Conservation (phyloP, 305 asterid genomes). For the Fraxinus baroniana region DNA sequence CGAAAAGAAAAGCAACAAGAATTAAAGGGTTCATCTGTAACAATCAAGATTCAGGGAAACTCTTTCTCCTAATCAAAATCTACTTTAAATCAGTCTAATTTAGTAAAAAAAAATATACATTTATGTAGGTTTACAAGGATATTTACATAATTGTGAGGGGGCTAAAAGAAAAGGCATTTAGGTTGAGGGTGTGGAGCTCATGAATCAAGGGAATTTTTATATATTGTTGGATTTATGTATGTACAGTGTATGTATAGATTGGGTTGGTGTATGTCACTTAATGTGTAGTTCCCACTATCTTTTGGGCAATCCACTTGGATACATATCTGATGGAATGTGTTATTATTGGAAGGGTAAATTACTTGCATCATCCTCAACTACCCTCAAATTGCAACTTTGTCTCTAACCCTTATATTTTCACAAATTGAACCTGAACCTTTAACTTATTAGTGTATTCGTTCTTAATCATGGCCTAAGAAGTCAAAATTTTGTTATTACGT, state of each 20-base stretch:
- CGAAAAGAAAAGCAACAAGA: neutral
- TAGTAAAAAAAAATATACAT: neutral
- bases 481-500: too few species aligned
- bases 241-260: neutral
- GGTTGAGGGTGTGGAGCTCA: slow-evolving; percentile 24
- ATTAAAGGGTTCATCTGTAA: slow-evolving; percentile 9
- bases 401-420: too few species aligned
- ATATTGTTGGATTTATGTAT: neutral
- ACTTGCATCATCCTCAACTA: too few species aligned
- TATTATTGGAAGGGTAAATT: too few species aligned
- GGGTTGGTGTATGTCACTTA: neutral
- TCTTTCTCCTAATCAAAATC: slow-evolving; percentile 17
- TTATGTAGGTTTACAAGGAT: neutral
- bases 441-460: too few species aligned
- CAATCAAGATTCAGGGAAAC: slow-evolving; percentile 16
- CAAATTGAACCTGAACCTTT: too few species aligned
- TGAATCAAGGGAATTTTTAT: slow-evolving; percentile 6
- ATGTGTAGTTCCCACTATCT: too few species aligned
- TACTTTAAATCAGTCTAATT: neutral
- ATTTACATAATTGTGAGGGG: slow-evolving; percentile 14
- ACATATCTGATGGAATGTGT: too few species aligned
- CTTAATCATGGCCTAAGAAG: too few species aligned
- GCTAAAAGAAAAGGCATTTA: slow-evolving; percentile 17
- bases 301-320: too few species aligned
- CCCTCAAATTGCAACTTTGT: too few species aligned